phyloP scores from a whole-genome alignment of 73 alveolate genomes.

The Paramecium octaurelia region DNA sequence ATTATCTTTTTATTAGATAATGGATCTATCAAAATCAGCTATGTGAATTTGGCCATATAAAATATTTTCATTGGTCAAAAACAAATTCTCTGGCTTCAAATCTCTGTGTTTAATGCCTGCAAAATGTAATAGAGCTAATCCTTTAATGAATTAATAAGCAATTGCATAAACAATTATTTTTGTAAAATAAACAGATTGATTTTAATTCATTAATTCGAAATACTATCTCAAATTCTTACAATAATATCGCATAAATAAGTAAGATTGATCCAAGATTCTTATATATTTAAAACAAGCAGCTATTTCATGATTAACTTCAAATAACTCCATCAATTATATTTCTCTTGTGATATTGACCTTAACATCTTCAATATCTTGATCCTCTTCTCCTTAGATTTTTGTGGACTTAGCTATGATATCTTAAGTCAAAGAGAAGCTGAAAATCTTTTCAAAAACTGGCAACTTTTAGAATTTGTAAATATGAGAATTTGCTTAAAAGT shows the following conservation, averaged over 20 bases:
- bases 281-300: slow-evolving; percentile 5
- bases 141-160: background rate
- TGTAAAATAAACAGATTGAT: background rate
- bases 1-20: background rate
- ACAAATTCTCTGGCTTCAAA: slow-evolving; percentile 81
- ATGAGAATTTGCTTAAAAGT: background rate
- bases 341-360: background rate
- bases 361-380: background rate
- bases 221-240: background rate
- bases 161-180: background rate
- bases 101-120: slow-evolving; percentile 70
- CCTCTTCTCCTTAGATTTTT: background rate
- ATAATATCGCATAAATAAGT: background rate
- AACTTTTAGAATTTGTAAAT: background rate
- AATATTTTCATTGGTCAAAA: slow-evolving; percentile 66
- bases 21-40: slow-evolving; percentile 14
- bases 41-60: slow-evolving; percentile 36
- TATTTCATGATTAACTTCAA: background rate
- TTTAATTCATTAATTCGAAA: background rate
- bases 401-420: background rate
- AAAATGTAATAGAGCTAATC: background rate
- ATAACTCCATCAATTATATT: background rate
- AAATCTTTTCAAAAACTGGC: background rate
- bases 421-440: background rate
- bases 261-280: background rate